Percentiles rank a stretch among this genome's conserved stretches.
Evolutionary conservation across 2,329 filamentous ascomycete genomes (phyloP).

Genomic region (Aureobasidium subglaciale): DNA sequence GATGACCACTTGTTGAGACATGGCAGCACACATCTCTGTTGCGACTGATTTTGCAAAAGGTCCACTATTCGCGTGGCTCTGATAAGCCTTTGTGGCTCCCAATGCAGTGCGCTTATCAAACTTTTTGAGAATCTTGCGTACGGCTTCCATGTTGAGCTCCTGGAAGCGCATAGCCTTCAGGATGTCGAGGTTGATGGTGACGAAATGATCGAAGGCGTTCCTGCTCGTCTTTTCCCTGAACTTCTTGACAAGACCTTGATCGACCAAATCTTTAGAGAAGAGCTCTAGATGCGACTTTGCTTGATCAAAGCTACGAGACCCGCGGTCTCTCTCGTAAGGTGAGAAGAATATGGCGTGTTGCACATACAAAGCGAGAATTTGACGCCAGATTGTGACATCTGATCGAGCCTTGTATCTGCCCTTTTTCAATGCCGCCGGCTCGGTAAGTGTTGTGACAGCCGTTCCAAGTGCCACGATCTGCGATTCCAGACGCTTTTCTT

Average conservation of each 20-base stretch:
- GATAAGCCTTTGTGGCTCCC: conserved; percentile 53
- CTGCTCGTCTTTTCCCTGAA: conserved; percentile 63
- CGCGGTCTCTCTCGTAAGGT: conserved; percentile 63
- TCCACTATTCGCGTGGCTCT: conserved; percentile 41
- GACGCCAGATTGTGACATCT: conserved; percentile 69
- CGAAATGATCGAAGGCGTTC: conserved; percentile 59
- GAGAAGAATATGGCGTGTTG: conserved; percentile 79
- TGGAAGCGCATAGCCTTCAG: conserved; percentile 77
- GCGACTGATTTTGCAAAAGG: conserved; percentile 62
- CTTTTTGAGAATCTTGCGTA: conserved; percentile 83
- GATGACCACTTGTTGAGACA: conserved; percentile 64
- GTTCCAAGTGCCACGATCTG: conserved; percentile 60
- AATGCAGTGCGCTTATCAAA: conserved; percentile 81
- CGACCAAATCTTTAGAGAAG: conserved; percentile 63
- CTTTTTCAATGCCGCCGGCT: conserved; percentile 45
- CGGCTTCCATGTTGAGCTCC: conserved; percentile 71
- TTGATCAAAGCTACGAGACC: conserved; percentile 56
- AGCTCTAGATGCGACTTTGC: conserved; percentile 62
- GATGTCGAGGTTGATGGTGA: conserved; percentile 66
- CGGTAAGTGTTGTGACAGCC: conserved; percentile 57
- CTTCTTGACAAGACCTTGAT: conserved; percentile 50
- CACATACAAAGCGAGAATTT: conserved; percentile 74
- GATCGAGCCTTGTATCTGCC: conserved; percentile 41
- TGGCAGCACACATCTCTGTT: conserved; percentile 66
- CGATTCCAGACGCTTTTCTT: conserved; percentile 55